Percentiles rank a stretch among this genome's conserved stretches.
These are phyloP conservation scores for Limonium bicolor DNA, from an alignment of 148 eudicot genomes.

Conservation along the genomic window DNA sequence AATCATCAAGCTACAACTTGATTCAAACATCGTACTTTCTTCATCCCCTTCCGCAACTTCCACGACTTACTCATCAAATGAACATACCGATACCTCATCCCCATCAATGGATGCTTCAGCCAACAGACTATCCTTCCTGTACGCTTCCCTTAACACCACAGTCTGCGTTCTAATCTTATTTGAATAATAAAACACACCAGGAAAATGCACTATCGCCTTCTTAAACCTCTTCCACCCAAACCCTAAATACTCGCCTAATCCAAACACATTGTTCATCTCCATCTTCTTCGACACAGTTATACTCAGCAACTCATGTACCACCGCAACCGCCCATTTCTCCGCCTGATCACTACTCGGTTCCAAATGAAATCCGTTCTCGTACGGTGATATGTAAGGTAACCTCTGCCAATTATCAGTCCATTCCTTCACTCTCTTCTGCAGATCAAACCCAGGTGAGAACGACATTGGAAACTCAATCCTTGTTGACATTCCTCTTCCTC, in stretches of 20 bases:
- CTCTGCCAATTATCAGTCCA: constrained; percentile 70
- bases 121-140: constrained; percentile 36
- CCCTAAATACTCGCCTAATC: constrained; percentile 55
- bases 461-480: constrained; percentile 31
- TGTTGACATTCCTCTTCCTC: constrained; percentile 10
- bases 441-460: constrained; percentile 58
- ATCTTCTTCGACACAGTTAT: constrained; percentile 61
- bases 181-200: constrained; percentile 68
- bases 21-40: too few relatives aligned
- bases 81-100: constrained; percentile 50
- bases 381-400: constrained; percentile 78
- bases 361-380: constrained; percentile 59
- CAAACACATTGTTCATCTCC: constrained; percentile 32
- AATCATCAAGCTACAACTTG: too few relatives aligned
- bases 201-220: constrained; percentile 61
- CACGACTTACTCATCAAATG: constrained; percentile 48
- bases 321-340: constrained; percentile 58
- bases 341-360: constrained; percentile 47
- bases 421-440: constrained; percentile 43
- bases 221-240: constrained; percentile 51
- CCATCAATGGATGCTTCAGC: constrained; percentile 58
- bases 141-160: constrained; percentile 65
- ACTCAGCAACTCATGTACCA: constrained; percentile 54
- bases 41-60: constrained; percentile 14
- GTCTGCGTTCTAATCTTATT: constrained; percentile 74